Conservation (phyloP, 371 early-diverging fungal genomes). For the Mortierella sp. region DNA sequence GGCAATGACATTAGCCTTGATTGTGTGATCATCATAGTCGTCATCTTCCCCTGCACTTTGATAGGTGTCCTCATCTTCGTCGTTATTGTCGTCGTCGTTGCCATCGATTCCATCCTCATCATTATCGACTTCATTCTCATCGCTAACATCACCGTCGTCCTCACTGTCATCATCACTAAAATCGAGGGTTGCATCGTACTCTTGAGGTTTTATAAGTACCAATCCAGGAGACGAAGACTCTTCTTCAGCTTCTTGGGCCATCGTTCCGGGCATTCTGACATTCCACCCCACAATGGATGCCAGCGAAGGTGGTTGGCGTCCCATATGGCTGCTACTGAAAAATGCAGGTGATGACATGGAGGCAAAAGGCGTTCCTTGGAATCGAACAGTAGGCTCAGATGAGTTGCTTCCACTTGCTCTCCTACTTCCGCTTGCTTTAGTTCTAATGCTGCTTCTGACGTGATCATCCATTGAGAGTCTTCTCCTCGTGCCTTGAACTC, state of each 20-base stretch:
- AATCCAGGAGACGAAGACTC: slow-evolving; percentile 5
- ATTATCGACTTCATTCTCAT: slow-evolving; percentile 3
- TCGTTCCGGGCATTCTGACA: neutral
- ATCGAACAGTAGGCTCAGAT: slow-evolving; percentile 1
- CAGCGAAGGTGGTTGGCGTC: neutral
- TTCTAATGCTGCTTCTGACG: neutral
- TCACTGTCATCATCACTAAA: slow-evolving; percentile 22
- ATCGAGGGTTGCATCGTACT: slow-evolving; percentile 21
- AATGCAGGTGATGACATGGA: neutral
- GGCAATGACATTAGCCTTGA: neutral
- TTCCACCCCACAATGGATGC: slow-evolving; percentile 4
- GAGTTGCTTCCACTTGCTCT: slow-evolving; percentile 6
- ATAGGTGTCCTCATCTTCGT: slow-evolving; percentile 1
- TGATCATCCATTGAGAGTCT: slow-evolving; percentile 4
- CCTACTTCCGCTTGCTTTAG: neutral
- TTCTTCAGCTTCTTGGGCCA: neutral
- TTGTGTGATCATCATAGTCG: neutral
- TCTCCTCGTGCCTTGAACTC: neutral
- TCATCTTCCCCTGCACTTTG: neutral
- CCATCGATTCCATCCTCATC: slow-evolving; percentile 10
- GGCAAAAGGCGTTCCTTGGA: neutral
- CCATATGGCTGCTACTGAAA: neutral
- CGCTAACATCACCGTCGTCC: neutral
- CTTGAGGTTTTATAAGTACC: slow-evolving; percentile 15
- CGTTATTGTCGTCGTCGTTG: neutral